Evolutionary conservation across 768 basidiomycete species (phyloP).

Genomic region (Serendipita vermifera): DNA sequence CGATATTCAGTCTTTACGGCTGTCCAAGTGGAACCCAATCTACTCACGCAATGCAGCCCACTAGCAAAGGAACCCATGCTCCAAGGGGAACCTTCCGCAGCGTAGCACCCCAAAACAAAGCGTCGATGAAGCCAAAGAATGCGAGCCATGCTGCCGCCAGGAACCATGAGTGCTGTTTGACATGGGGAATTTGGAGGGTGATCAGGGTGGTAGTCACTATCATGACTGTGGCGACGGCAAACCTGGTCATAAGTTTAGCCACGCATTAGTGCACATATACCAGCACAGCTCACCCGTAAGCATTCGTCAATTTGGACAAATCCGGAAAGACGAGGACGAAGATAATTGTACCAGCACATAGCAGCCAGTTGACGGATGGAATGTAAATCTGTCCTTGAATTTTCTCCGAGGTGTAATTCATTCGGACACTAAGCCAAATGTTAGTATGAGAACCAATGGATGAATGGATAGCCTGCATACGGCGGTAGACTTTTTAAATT

Average conservation of each 20-base stretch:
- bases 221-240: conserved; percentile 55
- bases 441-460: not conserved
- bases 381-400: conserved; percentile 56
- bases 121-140: conserved; percentile 52
- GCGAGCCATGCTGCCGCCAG: conserved; percentile 36
- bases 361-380: conserved; percentile 45
- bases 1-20: no score
- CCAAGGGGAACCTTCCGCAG: conserved; percentile 50
- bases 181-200: conserved; percentile 41
- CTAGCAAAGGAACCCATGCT: conserved; percentile 53
- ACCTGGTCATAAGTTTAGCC: conserved; percentile 28
- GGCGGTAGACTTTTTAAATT: conserved; percentile 46
- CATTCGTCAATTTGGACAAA: conserved; percentile 42
- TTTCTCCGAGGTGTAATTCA: conserved; percentile 47
- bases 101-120: conserved; percentile 53
- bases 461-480: conserved; percentile 16
- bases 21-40: not conserved
- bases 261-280: not conserved
- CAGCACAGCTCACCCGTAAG: conserved; percentile 29
- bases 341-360: conserved; percentile 41
- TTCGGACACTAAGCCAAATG: conserved; percentile 26
- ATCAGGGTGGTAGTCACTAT: conserved; percentile 46
- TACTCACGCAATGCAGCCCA: conserved; percentile 38
- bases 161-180: conserved; percentile 37
- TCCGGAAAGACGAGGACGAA: conserved; percentile 47